phyloP scores from a whole-genome alignment of 106 monocot species.

The Dioscorea zingiberensis region DNA sequence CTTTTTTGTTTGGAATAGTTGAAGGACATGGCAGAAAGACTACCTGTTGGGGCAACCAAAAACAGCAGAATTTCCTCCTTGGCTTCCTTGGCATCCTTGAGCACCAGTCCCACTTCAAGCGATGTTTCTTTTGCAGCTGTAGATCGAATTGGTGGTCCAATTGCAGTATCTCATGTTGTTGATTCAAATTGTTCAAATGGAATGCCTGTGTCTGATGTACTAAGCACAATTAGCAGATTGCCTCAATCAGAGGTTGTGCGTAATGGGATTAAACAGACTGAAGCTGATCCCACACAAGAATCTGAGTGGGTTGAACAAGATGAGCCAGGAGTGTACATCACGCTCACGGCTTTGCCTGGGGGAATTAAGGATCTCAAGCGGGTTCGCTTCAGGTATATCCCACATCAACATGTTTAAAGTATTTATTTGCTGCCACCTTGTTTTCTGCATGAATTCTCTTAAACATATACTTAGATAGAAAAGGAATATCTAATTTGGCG shows the following conservation, averaged over 20 bases:
- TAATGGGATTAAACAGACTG: conserved; percentile 46
- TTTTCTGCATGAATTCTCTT: no score
- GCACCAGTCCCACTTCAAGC: conserved; percentile 31
- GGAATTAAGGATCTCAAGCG: conserved; percentile 84
- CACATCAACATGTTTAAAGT: no score
- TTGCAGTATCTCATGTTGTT: conserved; percentile 21
- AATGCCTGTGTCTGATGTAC: conserved; percentile 28
- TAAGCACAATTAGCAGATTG: conserved; percentile 20
- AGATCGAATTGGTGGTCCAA: conserved; percentile 33
- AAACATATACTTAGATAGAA: no score
- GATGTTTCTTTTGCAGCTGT: conserved; percentile 38
- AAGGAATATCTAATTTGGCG: no score
- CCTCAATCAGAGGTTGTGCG: conserved; percentile 27
- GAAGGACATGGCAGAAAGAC: conserved; percentile 92
- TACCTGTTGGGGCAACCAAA: conserved; percentile 61
- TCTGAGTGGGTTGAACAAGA: conserved; percentile 98
- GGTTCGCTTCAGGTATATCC: conserved; percentile 86
- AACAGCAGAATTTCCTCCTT: conserved; percentile 52
- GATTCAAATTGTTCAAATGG: conserved; percentile 49
- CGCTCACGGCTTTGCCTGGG: conserved; percentile 76
- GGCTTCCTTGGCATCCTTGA: conserved; percentile 33
- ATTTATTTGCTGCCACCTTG: no score
- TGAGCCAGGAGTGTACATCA: conserved; percentile 96
- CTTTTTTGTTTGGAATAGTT: conserved; percentile 37
- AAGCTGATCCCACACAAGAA: conserved; percentile 50